These are phyloP conservation scores for Phenoliferia sp. DNA, from an alignment of 1,284 basidiomycete species.

Conservation along the genomic window DNA sequence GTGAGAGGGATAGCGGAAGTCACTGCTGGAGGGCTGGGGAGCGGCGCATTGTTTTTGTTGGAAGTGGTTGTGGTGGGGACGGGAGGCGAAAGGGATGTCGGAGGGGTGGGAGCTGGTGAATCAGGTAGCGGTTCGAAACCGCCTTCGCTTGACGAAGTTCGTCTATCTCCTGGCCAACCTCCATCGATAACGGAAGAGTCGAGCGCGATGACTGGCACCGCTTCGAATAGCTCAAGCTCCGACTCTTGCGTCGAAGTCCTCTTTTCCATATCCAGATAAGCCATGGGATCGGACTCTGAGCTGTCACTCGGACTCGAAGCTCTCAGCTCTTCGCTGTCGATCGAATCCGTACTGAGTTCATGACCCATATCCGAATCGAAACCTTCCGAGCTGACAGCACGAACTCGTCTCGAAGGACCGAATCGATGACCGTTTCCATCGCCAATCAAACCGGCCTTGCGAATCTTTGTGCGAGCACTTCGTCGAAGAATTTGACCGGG, in stretches of 20 bases:
- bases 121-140: background rate
- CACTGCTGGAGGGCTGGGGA: background rate
- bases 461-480: constrained; percentile 88
- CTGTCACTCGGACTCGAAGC: background rate
- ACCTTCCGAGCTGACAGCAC: background rate
- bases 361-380: background rate
- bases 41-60: constrained; percentile 41
- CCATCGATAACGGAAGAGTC: background rate
- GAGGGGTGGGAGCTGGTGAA: background rate
- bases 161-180: background rate
- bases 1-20: constrained; percentile 9
- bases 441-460: constrained; percentile 72
- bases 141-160: background rate
- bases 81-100: constrained; percentile 32
- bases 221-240: background rate
- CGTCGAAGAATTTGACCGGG: constrained; percentile 85
- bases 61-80: constrained; percentile 49
- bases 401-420: constrained; percentile 42
- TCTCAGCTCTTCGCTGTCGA: background rate
- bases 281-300: background rate
- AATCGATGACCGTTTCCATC: constrained; percentile 79
- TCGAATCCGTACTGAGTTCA: constrained; percentile 7
- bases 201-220: background rate
- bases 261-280: background rate
- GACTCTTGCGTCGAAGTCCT: background rate